phyloP scores from a whole-genome alignment of 2,329 filamentous ascomycete species.

The Diaporthe citriasiana region DNA sequence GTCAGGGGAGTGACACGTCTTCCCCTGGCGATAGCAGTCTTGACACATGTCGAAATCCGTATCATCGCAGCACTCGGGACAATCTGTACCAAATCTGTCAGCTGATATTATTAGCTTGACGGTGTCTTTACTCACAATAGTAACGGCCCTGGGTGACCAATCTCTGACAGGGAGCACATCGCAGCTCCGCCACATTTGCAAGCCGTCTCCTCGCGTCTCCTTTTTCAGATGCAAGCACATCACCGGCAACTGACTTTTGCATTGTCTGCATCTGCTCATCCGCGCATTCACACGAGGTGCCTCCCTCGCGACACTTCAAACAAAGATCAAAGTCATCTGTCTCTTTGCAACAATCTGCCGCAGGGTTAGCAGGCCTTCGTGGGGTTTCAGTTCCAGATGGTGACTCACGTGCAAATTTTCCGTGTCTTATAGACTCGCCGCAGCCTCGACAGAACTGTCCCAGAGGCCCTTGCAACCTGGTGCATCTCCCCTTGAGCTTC shows the following conservation, averaged over 20 bases:
- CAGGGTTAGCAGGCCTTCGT: not conserved
- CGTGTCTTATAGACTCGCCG: conserved; percentile 36
- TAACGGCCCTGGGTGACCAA: conserved; percentile 38
- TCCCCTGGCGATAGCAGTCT: conserved; percentile 38
- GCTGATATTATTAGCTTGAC: fast-evolving
- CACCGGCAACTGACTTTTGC: conserved; percentile 39
- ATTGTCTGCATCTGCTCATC: conserved; percentile 38
- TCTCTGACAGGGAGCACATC: conserved; percentile 33
- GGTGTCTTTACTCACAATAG: conserved; percentile 26
- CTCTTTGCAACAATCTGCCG: conserved; percentile 37
- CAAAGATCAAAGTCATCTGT: conserved; percentile 42
- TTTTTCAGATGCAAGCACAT: conserved; percentile 35
- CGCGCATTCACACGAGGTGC: conserved; percentile 34
- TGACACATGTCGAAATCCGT: conserved; percentile 35
- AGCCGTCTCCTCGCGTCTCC: conserved; percentile 39
- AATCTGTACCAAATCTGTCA: conserved; percentile 15
- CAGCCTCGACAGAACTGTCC: conserved; percentile 40
- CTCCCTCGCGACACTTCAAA: conserved; percentile 33
- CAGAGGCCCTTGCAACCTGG: conserved; percentile 37
- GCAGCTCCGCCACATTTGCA: conserved; percentile 35
- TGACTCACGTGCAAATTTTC: conserved; percentile 38
- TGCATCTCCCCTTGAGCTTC: conserved; percentile 37
- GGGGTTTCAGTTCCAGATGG: no score
- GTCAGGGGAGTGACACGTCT: conserved; percentile 32
- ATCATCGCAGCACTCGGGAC: conserved; percentile 38